Percentiles rank a stretch among this genome's conserved stretches.
Conservation (phyloP, 495 filamentous ascomycete species). For the Usnea hakonensis region DNA sequence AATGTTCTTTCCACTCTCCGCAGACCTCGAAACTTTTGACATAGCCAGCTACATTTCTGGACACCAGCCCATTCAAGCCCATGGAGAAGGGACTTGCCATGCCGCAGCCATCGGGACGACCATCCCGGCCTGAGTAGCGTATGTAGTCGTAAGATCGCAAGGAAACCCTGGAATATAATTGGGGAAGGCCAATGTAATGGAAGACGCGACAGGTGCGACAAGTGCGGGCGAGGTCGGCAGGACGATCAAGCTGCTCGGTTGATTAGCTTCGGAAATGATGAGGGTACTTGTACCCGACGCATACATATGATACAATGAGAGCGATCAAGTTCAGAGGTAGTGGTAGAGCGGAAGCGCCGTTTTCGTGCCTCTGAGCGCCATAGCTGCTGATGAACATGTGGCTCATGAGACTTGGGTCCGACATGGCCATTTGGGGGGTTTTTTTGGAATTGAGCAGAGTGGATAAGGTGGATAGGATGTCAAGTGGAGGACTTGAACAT, state of each 20-base stretch:
- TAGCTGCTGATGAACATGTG: slow-evolving; percentile 43
- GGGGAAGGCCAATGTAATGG: slow-evolving; percentile 58
- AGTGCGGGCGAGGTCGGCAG: slow-evolving; percentile 48
- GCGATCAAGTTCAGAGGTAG: slow-evolving; percentile 53
- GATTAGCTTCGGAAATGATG: slow-evolving; percentile 9
- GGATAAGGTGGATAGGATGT: background rate
- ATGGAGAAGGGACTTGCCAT: slow-evolving; percentile 55
- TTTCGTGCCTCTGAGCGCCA: slow-evolving; percentile 12
- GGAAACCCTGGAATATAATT: slow-evolving; percentile 49
- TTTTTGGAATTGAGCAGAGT: background rate
- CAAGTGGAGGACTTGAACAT: no score
- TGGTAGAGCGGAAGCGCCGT: slow-evolving; percentile 33
- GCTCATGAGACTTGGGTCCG: slow-evolving; percentile 32
- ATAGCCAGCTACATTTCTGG: slow-evolving; percentile 43
- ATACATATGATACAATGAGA: slow-evolving; percentile 47
- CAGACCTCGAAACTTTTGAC: slow-evolving; percentile 46
- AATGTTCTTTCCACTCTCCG: slow-evolving; percentile 53
- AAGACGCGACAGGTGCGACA: slow-evolving; percentile 55
- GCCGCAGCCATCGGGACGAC: slow-evolving; percentile 53
- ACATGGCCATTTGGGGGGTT: slow-evolving; percentile 4
- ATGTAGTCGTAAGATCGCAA: slow-evolving; percentile 54
- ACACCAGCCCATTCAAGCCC: slow-evolving; percentile 55
- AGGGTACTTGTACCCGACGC: slow-evolving; percentile 8
- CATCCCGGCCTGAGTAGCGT: slow-evolving; percentile 44
- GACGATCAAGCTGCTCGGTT: slow-evolving; percentile 42